A percentile compares a stretch with the other conserved stretches of the same genome.
These are phyloP conservation scores for Dianthus caryophyllus DNA, from an alignment of 148 eudicot genomes.

Conservation along the genomic window DNA sequence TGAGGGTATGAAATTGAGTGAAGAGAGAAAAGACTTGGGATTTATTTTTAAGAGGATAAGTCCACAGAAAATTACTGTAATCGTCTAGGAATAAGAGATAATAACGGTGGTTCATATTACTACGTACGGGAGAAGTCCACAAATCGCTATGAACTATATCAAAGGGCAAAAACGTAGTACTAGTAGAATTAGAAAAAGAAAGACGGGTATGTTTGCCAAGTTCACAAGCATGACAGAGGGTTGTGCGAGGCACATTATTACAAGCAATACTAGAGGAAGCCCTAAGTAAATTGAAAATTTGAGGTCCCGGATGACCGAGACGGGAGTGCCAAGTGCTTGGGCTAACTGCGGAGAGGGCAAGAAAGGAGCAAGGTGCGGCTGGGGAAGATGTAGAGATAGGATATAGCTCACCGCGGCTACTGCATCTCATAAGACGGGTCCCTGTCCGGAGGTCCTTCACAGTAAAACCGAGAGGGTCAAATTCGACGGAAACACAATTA, in stretches of 20 bases:
- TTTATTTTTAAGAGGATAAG: background rate
- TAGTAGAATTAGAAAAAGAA: background rate
- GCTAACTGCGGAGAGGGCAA: background rate
- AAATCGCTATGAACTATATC: background rate
- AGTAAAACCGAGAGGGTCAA: slow-evolving; percentile 2
- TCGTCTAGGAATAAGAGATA: background rate
- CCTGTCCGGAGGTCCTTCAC: background rate
- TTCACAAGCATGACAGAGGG: background rate
- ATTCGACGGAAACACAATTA: background rate
- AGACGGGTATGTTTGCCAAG: background rate
- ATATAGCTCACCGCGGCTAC: background rate
- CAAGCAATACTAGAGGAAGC: background rate
- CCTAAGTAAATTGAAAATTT: background rate
- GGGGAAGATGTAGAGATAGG: background rate
- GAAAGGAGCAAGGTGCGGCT: background rate
- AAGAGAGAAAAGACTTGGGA: background rate
- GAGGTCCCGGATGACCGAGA: background rate
- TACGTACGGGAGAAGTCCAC: no score
- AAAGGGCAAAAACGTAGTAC: background rate
- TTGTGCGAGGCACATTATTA: background rate
- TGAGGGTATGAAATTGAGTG: background rate
- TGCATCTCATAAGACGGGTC: slow-evolving; percentile 1
- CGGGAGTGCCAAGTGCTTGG: background rate
- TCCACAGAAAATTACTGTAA: background rate
- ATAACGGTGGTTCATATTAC: background rate